Evolutionary conservation across 2,329 filamentous ascomycete species (phyloP).

Genomic region (Thielaviopsis ethacetica): DNA sequence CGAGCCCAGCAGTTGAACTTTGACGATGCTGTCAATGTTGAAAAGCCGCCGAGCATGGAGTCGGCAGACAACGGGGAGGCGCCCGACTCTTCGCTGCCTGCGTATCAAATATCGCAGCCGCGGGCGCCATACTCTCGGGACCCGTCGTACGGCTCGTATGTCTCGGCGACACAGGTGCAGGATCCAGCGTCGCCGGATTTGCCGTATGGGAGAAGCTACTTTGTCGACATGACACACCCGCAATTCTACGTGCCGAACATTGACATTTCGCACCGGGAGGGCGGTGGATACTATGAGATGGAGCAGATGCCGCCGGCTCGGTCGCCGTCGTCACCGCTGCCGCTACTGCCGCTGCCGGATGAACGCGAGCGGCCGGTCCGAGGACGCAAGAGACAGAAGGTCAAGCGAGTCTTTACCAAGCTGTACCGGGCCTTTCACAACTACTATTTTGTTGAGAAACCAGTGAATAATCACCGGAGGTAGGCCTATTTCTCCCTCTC

Average conservation of each 20-base stretch:
- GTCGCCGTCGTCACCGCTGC: neutral
- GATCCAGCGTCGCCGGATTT: neutral
- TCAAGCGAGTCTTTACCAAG: neutral
- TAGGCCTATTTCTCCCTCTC: slow-evolving; percentile 16
- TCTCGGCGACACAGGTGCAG: neutral
- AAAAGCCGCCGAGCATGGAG: neutral
- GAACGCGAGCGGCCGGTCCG: neutral
- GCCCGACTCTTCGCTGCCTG: neutral
- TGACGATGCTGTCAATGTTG: slow-evolving; percentile 9
- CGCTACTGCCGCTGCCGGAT: neutral
- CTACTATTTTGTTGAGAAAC: neutral
- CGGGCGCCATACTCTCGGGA: neutral
- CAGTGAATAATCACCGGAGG: neutral
- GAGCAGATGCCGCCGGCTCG: neutral
- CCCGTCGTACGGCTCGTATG: neutral
- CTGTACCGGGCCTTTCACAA: neutral
- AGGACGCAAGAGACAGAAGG: neutral
- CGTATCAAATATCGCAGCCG: neutral
- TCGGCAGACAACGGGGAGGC: slow-evolving; percentile 1
- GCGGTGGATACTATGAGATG: neutral
- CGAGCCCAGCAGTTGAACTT: slow-evolving; percentile 11
- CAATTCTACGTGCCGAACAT: neutral
- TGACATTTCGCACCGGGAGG: neutral
- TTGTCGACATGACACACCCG: neutral
- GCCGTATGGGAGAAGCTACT: neutral